These are phyloP conservation scores for Gliomastix tumulicola DNA, from an alignment of 2,329 filamentous ascomycete species.

Conservation along the genomic window DNA sequence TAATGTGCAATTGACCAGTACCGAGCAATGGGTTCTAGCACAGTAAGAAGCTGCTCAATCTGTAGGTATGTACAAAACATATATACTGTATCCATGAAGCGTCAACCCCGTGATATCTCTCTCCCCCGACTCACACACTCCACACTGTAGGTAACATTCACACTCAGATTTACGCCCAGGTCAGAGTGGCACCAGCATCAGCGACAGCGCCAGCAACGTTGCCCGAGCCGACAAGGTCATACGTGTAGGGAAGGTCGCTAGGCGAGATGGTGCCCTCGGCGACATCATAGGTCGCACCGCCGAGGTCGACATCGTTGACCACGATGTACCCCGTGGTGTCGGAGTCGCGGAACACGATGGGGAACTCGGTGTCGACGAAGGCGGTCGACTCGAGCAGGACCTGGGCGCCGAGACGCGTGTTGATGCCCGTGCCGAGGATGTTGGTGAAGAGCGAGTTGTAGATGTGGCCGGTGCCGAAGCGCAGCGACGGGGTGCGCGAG, in stretches of 20 bases:
- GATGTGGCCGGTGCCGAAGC: conserved; percentile 59
- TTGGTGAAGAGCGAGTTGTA: conserved; percentile 46
- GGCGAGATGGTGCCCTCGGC: conserved; percentile 40
- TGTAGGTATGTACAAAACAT: too few relatives aligned
- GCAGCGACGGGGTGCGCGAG: conserved; percentile 54
- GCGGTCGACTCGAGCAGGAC: conserved; percentile 50
- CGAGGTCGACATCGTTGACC: conserved; percentile 30
- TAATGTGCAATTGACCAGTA: too few relatives aligned
- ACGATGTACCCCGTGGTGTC: conserved; percentile 29
- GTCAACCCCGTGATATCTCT: too few relatives aligned
- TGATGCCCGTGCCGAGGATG: conserved; percentile 38
- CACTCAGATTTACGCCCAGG: too few relatives aligned
- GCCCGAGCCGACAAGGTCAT: conserved; percentile 35
- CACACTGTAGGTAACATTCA: too few relatives aligned
- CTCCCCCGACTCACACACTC: too few relatives aligned
- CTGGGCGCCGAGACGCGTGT: conserved; percentile 49
- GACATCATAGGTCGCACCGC: conserved; percentile 38
- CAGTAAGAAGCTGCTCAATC: too few relatives aligned
- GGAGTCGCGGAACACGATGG: conserved; percentile 28
- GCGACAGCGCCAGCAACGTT: conserved; percentile 21
- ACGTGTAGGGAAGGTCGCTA: conserved; percentile 46
- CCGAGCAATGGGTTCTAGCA: too few relatives aligned
- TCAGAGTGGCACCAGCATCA: conserved; percentile 5
- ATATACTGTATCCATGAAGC: too few relatives aligned
- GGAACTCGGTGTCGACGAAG: conserved; percentile 28